These are phyloP conservation scores for Fusarium sp. DNA, from an alignment of 2,329 filamentous ascomycete genomes.

Conservation along the genomic window DNA sequence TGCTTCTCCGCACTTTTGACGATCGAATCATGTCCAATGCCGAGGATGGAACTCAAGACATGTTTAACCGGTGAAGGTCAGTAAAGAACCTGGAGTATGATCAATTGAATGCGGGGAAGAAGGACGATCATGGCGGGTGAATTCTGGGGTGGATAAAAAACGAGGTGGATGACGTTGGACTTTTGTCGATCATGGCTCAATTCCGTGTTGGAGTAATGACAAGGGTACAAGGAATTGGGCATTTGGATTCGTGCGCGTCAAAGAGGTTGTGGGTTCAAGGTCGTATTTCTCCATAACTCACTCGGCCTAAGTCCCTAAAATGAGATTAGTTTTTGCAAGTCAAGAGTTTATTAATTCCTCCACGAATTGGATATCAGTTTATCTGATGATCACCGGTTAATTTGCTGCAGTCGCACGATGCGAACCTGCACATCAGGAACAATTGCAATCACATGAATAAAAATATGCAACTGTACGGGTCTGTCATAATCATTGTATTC, in stretches of 20 bases:
- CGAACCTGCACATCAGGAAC: neutral
- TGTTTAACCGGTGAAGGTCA: conserved; percentile 18
- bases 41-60: conserved; percentile 8
- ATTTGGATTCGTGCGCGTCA: conserved; percentile 34
- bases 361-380: conserved; percentile 16
- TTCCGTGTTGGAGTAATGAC: conserved; percentile 14
- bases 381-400: conserved; percentile 18
- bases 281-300: conserved; percentile 20
- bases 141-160: conserved; percentile 22
- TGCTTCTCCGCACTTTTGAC: conserved; percentile 33
- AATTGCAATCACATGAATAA: neutral
- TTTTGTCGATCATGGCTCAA: conserved; percentile 24
- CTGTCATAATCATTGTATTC: conserved; percentile 29
- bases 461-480: neutral
- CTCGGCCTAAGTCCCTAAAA: conserved; percentile 13
- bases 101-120: conserved; percentile 20
- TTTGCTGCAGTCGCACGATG: neutral
- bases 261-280: conserved; percentile 12
- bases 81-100: neutral
- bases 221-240: neutral
- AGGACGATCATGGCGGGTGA: conserved; percentile 13
- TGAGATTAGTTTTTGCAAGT: conserved; percentile 10
- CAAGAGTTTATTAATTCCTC: conserved; percentile 17
- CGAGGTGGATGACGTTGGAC: conserved; percentile 18
- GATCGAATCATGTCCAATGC: conserved; percentile 23